Evolutionary conservation across 2,329 filamentous ascomycete species (phyloP).

Genomic region (Stachybotrys echinatus): DNA sequence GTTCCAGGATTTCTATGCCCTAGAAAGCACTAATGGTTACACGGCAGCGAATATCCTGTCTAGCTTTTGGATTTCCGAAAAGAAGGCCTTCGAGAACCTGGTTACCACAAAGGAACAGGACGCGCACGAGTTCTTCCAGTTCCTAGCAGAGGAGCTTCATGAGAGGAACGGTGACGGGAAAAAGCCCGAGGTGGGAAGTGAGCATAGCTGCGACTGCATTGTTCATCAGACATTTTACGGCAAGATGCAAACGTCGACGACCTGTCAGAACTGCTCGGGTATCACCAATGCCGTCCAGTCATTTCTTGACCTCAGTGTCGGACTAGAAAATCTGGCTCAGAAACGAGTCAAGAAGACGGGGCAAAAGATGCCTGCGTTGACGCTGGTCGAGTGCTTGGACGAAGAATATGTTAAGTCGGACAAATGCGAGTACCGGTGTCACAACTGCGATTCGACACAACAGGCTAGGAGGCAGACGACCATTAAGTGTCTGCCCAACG

Average conservation of each 20-base stretch:
- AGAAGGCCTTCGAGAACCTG: constrained; percentile 64
- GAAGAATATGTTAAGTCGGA: constrained; percentile 84
- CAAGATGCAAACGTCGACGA: constrained; percentile 84
- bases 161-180: constrained; percentile 71
- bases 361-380: constrained; percentile 37
- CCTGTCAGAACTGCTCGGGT: constrained; percentile 81
- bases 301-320: constrained; percentile 84
- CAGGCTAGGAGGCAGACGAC: constrained; percentile 80
- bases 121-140: constrained; percentile 95
- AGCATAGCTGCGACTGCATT: constrained; percentile 76
- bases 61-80: constrained; percentile 83
- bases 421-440: constrained; percentile 84
- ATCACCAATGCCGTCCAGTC: constrained; percentile 80
- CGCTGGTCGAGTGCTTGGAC: constrained; percentile 69
- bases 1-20: constrained; percentile 65
- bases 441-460: constrained; percentile 70
- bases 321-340: constrained; percentile 71
- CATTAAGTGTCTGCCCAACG: constrained; percentile 80
- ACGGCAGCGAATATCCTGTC: constrained; percentile 85
- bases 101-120: constrained; percentile 95
- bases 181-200: constrained; percentile 51
- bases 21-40: constrained; percentile 81
- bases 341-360: constrained; percentile 53
- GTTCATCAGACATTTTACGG: constrained; percentile 94
- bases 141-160: constrained; percentile 87